Evolutionary conservation across 495 filamentous ascomycete species (phyloP).

Genomic region (Annulohypoxylon stygium): DNA sequence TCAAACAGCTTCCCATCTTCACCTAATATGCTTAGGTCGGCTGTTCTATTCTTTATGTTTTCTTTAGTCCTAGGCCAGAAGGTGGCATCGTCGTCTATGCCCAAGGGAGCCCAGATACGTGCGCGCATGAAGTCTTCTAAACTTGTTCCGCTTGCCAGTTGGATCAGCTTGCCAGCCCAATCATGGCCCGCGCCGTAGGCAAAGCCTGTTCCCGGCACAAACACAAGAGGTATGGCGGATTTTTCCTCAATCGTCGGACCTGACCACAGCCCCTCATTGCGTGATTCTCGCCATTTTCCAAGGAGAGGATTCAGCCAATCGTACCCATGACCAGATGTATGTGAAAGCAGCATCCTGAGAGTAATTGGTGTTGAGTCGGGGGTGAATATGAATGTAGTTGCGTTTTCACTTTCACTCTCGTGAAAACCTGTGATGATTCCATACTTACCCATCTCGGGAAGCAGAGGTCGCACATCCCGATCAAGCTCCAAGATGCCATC

Average conservation of each 20-base stretch:
- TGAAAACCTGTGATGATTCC: not conserved
- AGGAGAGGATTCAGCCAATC: not conserved
- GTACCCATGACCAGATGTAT: not conserved
- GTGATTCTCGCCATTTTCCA: not conserved
- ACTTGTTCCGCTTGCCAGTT: not conserved
- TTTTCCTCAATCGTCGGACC: not conserved
- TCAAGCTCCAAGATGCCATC: not conserved
- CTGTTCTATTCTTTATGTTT: not conserved
- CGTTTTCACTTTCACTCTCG: not conserved
- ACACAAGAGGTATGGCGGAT: not conserved
- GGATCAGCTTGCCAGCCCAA: not conserved
- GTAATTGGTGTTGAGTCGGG: not conserved
- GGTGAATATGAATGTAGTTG: not conserved
- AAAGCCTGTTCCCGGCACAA: not conserved
- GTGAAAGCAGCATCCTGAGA: not conserved
- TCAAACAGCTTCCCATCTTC: not conserved
- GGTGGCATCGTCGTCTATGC: not conserved
- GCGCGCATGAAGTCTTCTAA: not conserved
- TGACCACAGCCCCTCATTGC: not conserved
- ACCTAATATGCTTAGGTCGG: not conserved
- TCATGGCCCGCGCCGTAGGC: not conserved
- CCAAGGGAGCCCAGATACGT: not conserved
- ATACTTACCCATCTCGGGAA: not conserved
- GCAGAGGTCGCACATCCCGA: not conserved
- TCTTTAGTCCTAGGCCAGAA: not conserved